These are phyloP conservation scores for Boletales sp. DNA, from an alignment of 768 basidiomycete species.

Conservation along the genomic window DNA sequence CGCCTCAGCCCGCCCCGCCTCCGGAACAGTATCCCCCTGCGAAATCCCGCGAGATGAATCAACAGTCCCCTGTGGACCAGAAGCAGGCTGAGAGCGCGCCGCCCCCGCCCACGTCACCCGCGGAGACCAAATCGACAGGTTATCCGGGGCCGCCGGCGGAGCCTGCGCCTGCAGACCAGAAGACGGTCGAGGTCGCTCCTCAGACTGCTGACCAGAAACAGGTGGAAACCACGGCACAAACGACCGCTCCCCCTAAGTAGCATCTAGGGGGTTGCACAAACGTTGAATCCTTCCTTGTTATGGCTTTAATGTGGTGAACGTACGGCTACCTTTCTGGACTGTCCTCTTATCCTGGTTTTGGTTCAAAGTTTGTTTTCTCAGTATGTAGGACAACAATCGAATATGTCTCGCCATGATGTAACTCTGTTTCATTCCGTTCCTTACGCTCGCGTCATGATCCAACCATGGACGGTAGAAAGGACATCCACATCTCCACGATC, in stretches of 20 bases:
- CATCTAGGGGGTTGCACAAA: not conserved
- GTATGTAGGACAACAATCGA: too few relatives aligned
- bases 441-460: conserved; percentile 46
- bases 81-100: not conserved
- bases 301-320: too few relatives aligned
- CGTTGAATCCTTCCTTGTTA: not conserved
- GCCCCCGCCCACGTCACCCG: not conserved
- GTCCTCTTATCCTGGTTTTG: too few relatives aligned
- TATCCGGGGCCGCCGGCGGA: not conserved
- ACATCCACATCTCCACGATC: conserved; percentile 78
- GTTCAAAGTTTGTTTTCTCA: too few relatives aligned
- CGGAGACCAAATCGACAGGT: too few relatives aligned
- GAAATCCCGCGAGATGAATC: too few relatives aligned
- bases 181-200: not conserved
- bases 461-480: conserved; percentile 83
- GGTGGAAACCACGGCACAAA: not conserved
- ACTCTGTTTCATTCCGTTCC: too few relatives aligned
- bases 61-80: not conserved
- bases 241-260: not conserved
- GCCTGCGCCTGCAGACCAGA: conserved; percentile 5
- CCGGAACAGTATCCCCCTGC: not conserved
- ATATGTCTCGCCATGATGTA: too few relatives aligned
- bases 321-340: too few relatives aligned
- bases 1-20: not conserved
- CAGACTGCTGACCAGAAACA: conserved; percentile 6